phyloP scores from a whole-genome alignment of 2,329 filamentous ascomycete species.

The Iodosphaeria phyllophila region DNA sequence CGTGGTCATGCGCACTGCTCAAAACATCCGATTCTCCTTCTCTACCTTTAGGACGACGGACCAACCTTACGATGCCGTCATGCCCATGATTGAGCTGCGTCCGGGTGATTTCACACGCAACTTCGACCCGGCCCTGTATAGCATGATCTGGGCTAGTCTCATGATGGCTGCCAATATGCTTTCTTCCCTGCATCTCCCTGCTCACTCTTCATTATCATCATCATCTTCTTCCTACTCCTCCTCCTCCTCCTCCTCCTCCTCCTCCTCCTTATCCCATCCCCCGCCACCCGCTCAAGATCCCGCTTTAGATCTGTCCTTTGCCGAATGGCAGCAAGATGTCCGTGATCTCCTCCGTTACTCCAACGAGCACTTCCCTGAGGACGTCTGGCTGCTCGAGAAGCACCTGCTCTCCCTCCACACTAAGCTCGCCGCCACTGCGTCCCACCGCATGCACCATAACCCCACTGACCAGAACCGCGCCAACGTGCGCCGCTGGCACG shows the following conservation, averaged over 20 bases:
- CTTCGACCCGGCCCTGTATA: conserved; percentile 44
- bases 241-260: no score
- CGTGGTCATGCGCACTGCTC: conserved; percentile 56
- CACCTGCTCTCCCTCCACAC: conserved; percentile 47
- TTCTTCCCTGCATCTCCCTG: no score
- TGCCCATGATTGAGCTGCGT: conserved; percentile 16
- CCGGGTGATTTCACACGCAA: conserved; percentile 36
- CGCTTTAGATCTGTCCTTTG: conserved; percentile 25
- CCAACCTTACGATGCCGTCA: conserved; percentile 18
- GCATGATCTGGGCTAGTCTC: conserved; percentile 52
- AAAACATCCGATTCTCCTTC: conserved; percentile 64
- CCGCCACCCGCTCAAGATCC: conserved; percentile 18
- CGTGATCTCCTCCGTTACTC: conserved; percentile 46
- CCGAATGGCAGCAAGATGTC: conserved; percentile 44
- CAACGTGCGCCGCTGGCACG: no score
- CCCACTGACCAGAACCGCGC: no score
- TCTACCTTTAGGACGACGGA: conserved; percentile 23
- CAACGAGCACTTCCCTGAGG: conserved; percentile 47
- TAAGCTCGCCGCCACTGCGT: conserved; percentile 17
- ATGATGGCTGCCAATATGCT: conserved; percentile 28
- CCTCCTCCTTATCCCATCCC: no score
- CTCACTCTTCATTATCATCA: no score
- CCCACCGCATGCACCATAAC: conserved; percentile 11
- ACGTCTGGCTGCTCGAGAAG: conserved; percentile 51
- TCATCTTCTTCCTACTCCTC: no score